phyloP scores from a whole-genome alignment of 2,329 filamentous ascomycete species.

The Pseudogymnoascus sp. region DNA sequence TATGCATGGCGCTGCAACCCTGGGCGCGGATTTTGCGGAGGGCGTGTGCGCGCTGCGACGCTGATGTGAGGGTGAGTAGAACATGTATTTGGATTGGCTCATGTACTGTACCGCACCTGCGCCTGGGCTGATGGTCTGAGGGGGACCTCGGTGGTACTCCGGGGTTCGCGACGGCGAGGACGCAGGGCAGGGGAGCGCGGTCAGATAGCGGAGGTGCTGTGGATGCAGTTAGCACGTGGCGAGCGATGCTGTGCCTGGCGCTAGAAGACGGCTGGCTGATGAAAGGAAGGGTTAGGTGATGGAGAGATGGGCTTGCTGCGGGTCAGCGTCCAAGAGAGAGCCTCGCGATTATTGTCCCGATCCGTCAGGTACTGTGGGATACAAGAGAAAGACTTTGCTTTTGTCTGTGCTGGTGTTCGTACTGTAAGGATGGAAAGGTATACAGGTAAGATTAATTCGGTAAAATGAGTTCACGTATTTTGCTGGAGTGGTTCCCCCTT shows the following conservation, averaged over 20 bases:
- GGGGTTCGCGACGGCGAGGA: neutral
- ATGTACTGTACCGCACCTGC: neutral
- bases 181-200: neutral
- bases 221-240: constrained; percentile 9
- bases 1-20: neutral
- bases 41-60: neutral
- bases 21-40: neutral
- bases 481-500: constrained; percentile 4
- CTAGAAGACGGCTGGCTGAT: neutral
- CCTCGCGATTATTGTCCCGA: neutral
- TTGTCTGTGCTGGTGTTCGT: neutral
- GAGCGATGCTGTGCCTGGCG: constrained; percentile 1
- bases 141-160: neutral
- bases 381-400: neutral
- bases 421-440: neutral
- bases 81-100: neutral
- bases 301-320: neutral
- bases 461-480: constrained; percentile 2
- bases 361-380: neutral
- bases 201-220: neutral
- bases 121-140: neutral
- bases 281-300: neutral
- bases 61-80: neutral
- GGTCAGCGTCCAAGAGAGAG: neutral
- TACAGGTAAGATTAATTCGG: constrained; percentile 3